Evolutionary conservation across 2,329 filamentous ascomycete species (phyloP), one percentile per base, ranked within the genome.

Genomic region (Neofusicoccum parvum): DNA sequence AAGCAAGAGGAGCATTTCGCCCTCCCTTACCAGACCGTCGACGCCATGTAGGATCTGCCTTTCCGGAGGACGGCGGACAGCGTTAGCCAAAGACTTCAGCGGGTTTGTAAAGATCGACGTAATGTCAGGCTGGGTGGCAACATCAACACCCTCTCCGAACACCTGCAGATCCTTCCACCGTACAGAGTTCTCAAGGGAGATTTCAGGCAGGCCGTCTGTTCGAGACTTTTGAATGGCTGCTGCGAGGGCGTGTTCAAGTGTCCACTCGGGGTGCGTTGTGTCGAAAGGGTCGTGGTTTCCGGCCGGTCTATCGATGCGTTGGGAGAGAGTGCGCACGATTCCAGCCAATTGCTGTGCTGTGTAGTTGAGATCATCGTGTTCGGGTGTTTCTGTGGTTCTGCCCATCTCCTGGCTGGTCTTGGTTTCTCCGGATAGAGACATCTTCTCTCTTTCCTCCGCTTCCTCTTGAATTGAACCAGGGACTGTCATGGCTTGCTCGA

Each of bases 31-130:
- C 0, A 83, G 72, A 6, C 84, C 84, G 67, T 86, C 79, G 67
- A 87, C 87, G 62, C 82, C 78, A 48, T 79, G 80, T 17, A 88
- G 70, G 66, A 87, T 88, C 5, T 20, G 82, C 69, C 86, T 87
- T 67, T 83, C 82, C 27, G 27, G 27, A 32, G 5, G 82, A 48
- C 85, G 27, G 7, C 85, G 14, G 79, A 81, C 14, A 89, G 76
- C 0, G 85, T 81, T 76, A 87, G n/a, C 11, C 12, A 34, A n/a
- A 39, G 20, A 23, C 15, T 51, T 51, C 15, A 54, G 15, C 5
- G 34, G 39, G 10, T 37, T 15, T 17, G 51, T 59, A 27, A 65
- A 65, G 20, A 65, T 34, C 14, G 63, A 65, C 9, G 39, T 46
- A 9, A 20, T 36, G 39, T 65, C 53, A 11, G 56, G 56, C 23